Evolutionary conservation across 169 alveolate genomes (phyloP).

Genomic region (Cryptosporidium tyzzeri): DNA sequence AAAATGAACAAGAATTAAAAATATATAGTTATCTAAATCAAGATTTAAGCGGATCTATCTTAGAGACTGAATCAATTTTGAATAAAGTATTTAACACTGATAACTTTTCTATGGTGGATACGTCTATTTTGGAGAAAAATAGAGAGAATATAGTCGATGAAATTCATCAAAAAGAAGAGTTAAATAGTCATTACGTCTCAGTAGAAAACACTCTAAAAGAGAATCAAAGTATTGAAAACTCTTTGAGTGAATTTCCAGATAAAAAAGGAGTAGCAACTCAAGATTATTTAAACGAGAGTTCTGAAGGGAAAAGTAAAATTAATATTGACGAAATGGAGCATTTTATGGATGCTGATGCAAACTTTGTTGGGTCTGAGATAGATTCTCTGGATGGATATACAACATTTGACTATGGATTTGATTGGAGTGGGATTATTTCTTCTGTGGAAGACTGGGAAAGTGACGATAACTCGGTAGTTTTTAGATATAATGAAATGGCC

Average conservation of each 20-base stretch:
- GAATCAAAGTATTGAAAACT: background rate
- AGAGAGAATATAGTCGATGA: background rate
- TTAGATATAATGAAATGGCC: conserved; percentile 18
- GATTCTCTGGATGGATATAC: conserved; percentile 49
- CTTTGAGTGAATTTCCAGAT: background rate
- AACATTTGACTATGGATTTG: conserved; percentile 52
- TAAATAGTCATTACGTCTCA: background rate
- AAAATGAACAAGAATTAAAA: background rate
- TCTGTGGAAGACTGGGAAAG: conserved; percentile 25
- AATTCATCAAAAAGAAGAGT: background rate
- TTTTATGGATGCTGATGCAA: background rate
- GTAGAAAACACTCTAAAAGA: background rate
- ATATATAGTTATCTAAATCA: background rate
- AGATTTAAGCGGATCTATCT: background rate
- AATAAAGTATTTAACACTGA: conserved; percentile 40
- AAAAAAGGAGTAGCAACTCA: background rate
- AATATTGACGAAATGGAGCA: background rate
- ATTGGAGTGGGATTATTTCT: conserved; percentile 14
- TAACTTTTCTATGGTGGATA: conserved; percentile 35
- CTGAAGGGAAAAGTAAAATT: background rate
- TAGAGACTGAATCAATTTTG: conserved; percentile 37
- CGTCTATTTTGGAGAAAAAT: conserved; percentile 14
- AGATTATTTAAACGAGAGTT: background rate
- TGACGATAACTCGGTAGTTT: conserved; percentile 10
- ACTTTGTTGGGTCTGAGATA: conserved; percentile 7